Evolutionary conservation across 164 flowering plant species (phyloP), one percentile per base, ranked within the genome.

Genomic region (Macadamia integrifolia): DNA sequence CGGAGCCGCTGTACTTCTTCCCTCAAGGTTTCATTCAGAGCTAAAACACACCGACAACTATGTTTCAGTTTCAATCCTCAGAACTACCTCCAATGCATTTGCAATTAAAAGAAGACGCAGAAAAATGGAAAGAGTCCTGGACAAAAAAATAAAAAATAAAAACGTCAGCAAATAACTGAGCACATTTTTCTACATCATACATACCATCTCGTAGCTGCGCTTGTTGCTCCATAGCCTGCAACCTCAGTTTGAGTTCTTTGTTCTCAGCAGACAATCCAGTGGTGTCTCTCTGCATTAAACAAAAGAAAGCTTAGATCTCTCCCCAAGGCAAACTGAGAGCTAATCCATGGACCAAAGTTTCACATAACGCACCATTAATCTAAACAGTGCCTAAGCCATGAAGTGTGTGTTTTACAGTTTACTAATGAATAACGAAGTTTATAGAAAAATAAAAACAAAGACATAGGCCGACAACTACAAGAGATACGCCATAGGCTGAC

Each of bases 181-280:
- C 7, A 65, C 6, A 59, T 53, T 28, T 32, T 18, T 10, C n/a
- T 46, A 29, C 29, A 58, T 23, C 10, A n/a, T 31, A 58, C 55
- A 67, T 88, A 95, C 99, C 99, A 71, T 95, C 96, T 78, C 92
- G 85, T 66, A 95, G 94, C 56, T 89, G 88, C 71, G 98, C 98
- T 79, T 95, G 93, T 70, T 94, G 99, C 78, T 89, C 93, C 92
- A 92, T 73, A 58, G 97, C 92, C 72, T 92, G 96, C 76, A 95
- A 73, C 67, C 95, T 87, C 72, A 95, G 71, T 65, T 87, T 89
- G 69, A 95, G 98, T 72, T 95, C 98, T 79, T 87, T 92, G 77
- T 95, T 95, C 79, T 88, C 94, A n/a, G 79, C 13, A 44, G 87
- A 85, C 80, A 95, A 71, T 28, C 88, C 96, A 70, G 79, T 74